Evolutionary conservation across 257 asterid species (phyloP).

Genomic region (Ligustrum vulgare): DNA sequence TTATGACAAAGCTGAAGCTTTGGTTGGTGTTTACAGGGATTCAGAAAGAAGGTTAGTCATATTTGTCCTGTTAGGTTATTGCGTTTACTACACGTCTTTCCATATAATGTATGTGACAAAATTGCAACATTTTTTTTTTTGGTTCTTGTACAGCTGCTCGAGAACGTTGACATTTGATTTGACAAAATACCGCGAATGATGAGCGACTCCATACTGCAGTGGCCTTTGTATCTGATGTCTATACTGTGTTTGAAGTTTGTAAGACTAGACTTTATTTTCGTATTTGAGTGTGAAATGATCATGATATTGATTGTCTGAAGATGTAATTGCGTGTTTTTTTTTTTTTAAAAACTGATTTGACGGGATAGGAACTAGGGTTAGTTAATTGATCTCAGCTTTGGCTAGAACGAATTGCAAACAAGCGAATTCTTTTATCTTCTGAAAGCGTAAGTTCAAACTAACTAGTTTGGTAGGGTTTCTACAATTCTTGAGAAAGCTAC

Average conservation of each 20-base stretch:
- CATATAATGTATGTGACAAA: background rate
- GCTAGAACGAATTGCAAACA: too few species aligned
- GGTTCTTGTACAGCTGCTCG: constrained; percentile 62
- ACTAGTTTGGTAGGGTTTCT: too few species aligned
- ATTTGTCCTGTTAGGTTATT: background rate
- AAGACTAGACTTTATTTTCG: background rate
- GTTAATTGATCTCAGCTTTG: too few species aligned
- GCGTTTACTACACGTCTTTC: background rate
- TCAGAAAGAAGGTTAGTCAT: constrained; percentile 67
- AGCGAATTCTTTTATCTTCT: too few species aligned
- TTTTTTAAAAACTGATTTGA: too few species aligned
- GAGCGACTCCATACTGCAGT: constrained; percentile 8
- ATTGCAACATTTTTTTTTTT: background rate
- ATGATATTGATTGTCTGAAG: constrained; percentile 6
- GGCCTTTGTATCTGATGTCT: constrained; percentile 8
- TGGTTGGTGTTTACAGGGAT: constrained; percentile 96
- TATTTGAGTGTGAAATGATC: constrained; percentile 30
- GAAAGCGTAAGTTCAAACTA: too few species aligned
- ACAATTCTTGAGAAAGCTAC: too few species aligned
- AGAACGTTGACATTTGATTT: constrained; percentile 79
- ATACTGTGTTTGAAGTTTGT: background rate
- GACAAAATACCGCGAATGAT: constrained; percentile 72
- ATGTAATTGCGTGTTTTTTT: too few species aligned
- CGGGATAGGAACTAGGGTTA: too few species aligned
- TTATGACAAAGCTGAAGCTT: constrained; percentile 96